These are phyloP conservation scores for Claviceps arundinis DNA, from an alignment of 2,329 filamentous ascomycete genomes.

Conservation along the genomic window DNA sequence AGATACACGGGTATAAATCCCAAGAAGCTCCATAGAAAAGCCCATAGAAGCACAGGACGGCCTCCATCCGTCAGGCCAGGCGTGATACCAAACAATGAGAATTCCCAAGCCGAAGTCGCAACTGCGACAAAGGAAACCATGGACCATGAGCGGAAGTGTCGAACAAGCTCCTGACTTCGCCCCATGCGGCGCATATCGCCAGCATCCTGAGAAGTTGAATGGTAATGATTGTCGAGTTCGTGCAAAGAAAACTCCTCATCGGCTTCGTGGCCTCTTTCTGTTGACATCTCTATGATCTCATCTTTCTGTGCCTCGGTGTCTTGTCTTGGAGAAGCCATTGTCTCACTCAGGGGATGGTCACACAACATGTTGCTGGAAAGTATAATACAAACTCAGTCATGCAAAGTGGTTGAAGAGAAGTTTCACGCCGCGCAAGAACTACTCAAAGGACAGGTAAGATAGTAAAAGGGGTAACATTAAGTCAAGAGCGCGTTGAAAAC, in stretches of 20 bases:
- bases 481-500: too few species aligned
- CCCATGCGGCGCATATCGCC: constrained; percentile 6
- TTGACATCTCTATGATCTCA: not conserved
- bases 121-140: constrained; percentile 4
- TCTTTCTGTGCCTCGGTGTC: not conserved
- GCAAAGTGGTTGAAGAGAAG: too few species aligned
- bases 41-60: constrained; percentile 1
- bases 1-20: constrained; percentile 4
- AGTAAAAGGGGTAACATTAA: too few species aligned
- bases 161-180: constrained; percentile 3
- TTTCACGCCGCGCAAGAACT: too few species aligned
- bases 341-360: not conserved
- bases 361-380: not conserved
- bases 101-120: constrained; percentile 3
- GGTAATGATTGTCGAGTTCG: not conserved
- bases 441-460: too few species aligned
- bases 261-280: not conserved
- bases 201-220: constrained; percentile 3
- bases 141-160: constrained; percentile 3
- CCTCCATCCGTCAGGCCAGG: constrained; percentile 3
- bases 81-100: constrained; percentile 1
- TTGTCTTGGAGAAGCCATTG: not conserved
- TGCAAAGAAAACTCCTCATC: not conserved
- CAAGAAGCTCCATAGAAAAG: constrained; percentile 2
- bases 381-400: not conserved